These are phyloP conservation scores for Xylaria castorea DNA, from an alignment of 495 filamentous ascomycete genomes.

Conservation along the genomic window DNA sequence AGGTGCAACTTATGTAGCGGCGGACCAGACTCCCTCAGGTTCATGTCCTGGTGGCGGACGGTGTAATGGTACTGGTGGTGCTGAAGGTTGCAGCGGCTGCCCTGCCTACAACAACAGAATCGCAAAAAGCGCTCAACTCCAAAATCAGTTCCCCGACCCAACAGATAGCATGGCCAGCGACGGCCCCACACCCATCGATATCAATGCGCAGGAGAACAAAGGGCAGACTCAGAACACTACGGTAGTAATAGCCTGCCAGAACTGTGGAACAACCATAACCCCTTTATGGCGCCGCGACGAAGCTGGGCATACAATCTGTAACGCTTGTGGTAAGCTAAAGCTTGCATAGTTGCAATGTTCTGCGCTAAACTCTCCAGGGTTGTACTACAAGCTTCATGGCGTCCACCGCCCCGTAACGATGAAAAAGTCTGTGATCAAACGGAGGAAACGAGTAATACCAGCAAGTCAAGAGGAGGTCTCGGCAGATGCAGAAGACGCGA, in stretches of 20 bases:
- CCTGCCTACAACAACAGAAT: constrained; percentile 97
- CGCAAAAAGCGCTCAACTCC: constrained; percentile 79
- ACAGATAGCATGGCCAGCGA: constrained; percentile 43
- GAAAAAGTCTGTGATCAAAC: constrained; percentile 97
- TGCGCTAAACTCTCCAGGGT: constrained; percentile 59
- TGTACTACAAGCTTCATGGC: constrained; percentile 98
- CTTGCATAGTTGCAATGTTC: constrained; percentile 5
- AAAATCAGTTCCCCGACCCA: constrained; percentile 47
- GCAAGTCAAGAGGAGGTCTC: constrained; percentile 64
- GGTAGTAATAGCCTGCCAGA: constrained; percentile 91
- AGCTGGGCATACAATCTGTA: constrained; percentile 95
- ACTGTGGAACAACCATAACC: constrained; percentile 96
- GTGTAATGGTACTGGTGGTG: constrained; percentile 96
- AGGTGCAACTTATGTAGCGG: constrained; percentile 78
- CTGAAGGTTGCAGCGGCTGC: constrained; percentile 94
- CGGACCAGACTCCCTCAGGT: constrained; percentile 73
- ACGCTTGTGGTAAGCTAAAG: constrained; percentile 85
- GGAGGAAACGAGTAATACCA: constrained; percentile 93
- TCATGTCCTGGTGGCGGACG: constrained; percentile 94
- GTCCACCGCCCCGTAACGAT: constrained; percentile 90
- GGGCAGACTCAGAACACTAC: constrained; percentile 63
- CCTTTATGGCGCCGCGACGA: constrained; percentile 96
- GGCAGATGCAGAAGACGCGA: constrained; percentile 48
- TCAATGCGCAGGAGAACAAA: constrained; percentile 50
- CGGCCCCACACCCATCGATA: constrained; percentile 50